A percentile compares a stretch with the other conserved stretches of the same genome.
Conservation (phyloP, 2,329 filamentous ascomycete species). For the Dactylella cylindrospora region DNA sequence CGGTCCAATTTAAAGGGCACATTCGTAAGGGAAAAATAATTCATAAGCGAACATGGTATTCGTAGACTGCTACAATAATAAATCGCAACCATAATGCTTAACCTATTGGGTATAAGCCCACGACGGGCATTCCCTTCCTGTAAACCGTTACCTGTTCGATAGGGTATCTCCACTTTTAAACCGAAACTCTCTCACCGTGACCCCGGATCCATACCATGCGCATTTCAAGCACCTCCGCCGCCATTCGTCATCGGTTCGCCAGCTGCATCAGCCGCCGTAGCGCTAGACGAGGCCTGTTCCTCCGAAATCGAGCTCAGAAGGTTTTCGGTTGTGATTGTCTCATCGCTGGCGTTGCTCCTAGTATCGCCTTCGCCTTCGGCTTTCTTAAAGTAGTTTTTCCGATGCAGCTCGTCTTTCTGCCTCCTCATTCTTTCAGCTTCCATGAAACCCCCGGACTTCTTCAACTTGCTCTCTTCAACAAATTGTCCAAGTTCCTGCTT, state of each 20-base stretch:
- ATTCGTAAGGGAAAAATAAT: too few species aligned
- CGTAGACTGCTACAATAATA: too few species aligned
- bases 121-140: too few species aligned
- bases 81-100: too few species aligned
- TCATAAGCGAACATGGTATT: too few species aligned
- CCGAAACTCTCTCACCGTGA: too few species aligned
- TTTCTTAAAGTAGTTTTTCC: slow-evolving; percentile 63
- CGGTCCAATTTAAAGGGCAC: too few species aligned
- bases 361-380: slow-evolving; percentile 48
- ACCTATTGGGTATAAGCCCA: too few species aligned
- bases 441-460: slow-evolving; percentile 93
- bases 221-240: too few species aligned
- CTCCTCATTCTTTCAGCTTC: slow-evolving; percentile 84
- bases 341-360: slow-evolving; percentile 38
- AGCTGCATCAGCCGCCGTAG: slow-evolving; percentile 7
- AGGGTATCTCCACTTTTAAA: too few species aligned
- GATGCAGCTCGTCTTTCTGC: slow-evolving; percentile 81
- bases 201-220: too few species aligned
- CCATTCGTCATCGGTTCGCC: neutral
- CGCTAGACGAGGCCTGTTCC: slow-evolving; percentile 27
- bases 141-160: too few species aligned
- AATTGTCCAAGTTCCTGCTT: slow-evolving; percentile 82
- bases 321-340: slow-evolving; percentile 35
- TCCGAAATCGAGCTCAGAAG: slow-evolving; percentile 41
- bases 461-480: slow-evolving; percentile 85